A percentile compares a stretch with the other conserved stretches of the same genome.
These are phyloP conservation scores for Pythium volutum DNA, from an alignment of 352 stramenopile genomes.

Conservation along the genomic window DNA sequence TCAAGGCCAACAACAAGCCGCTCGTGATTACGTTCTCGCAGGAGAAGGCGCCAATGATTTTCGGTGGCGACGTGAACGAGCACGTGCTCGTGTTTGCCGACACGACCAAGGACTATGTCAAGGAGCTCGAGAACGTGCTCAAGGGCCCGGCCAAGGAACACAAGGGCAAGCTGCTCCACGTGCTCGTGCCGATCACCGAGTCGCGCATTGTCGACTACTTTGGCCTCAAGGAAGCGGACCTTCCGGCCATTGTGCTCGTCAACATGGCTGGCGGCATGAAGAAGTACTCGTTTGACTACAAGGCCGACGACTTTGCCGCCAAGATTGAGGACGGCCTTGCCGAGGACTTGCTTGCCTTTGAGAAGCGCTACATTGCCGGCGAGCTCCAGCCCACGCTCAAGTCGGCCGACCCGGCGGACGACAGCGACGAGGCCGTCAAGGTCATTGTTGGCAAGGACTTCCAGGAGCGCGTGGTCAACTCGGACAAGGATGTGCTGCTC, in stretches of 20 bases:
- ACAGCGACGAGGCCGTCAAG: constrained; percentile 89
- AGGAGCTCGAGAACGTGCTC: constrained; percentile 50
- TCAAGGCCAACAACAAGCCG: constrained; percentile 81
- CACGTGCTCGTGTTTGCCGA: constrained; percentile 89
- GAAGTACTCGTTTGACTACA: constrained; percentile 88
- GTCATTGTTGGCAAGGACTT: constrained; percentile 93
- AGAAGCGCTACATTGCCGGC: constrained; percentile 81
- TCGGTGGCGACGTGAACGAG: constrained; percentile 81
- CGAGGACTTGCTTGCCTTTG: constrained; percentile 67
- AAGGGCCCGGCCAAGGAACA: constrained; percentile 62
- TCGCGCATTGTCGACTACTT: constrained; percentile 94
- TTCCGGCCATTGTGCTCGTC: constrained; percentile 86
- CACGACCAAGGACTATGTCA: constrained; percentile 59
- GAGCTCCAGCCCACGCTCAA: constrained; percentile 90
- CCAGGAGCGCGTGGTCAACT: constrained; percentile 84
- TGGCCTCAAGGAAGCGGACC: constrained; percentile 78
- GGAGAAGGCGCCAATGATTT: constrained; percentile 90
- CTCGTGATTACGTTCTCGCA: constrained; percentile 90
- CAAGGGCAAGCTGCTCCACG: constrained; percentile 90
- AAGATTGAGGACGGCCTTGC: constrained; percentile 52
- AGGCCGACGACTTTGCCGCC: constrained; percentile 68
- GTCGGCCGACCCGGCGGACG: constrained; percentile 88
- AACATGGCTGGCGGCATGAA: constrained; percentile 92
- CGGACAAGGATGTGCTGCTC: constrained; percentile 86
- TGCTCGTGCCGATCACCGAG: constrained; percentile 87